phyloP scores from a whole-genome alignment of 2,329 filamentous ascomycete genomes.

The Epichloe aotearoae region DNA sequence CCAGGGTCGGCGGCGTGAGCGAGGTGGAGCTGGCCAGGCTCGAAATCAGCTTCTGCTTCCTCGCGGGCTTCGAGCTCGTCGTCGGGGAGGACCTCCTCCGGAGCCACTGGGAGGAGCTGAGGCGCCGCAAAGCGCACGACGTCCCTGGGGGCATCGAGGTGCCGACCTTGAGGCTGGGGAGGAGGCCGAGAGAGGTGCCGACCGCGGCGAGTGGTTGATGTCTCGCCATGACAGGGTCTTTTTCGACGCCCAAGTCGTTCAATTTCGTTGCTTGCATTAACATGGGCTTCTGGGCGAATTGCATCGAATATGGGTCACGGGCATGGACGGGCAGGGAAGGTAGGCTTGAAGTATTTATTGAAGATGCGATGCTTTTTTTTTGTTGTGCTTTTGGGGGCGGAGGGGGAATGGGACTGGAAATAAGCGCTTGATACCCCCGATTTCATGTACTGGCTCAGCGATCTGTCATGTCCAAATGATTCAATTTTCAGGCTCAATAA shows the following conservation, averaged over 20 bases:
- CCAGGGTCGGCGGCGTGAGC: constrained; percentile 78
- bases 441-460: no score
- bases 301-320: no score
- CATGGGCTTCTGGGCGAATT: no score
- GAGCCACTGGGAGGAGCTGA: constrained; percentile 21
- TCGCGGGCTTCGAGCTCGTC: constrained; percentile 74
- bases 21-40: constrained; percentile 68
- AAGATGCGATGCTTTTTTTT: background rate
- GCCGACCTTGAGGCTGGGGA: constrained; percentile 16
- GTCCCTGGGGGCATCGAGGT: constrained; percentile 15
- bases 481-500: no score
- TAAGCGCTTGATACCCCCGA: background rate
- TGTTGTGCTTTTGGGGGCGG: background rate
- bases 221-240: no score
- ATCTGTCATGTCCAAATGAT: no score
- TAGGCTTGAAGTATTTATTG: background rate
- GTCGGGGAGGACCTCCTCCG: constrained; percentile 22
- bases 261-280: no score
- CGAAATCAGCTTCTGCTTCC: constrained; percentile 80
- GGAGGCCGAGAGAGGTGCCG: constrained; percentile 6
- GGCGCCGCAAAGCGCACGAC: constrained; percentile 15
- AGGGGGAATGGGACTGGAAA: background rate
- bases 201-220: background rate
- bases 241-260: no score
- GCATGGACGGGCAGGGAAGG: background rate